Percentiles rank a stretch among this genome's conserved stretches.
phyloP scores from a whole-genome alignment of 352 stramenopile genomes.

The Phytophthora citrophthora region DNA sequence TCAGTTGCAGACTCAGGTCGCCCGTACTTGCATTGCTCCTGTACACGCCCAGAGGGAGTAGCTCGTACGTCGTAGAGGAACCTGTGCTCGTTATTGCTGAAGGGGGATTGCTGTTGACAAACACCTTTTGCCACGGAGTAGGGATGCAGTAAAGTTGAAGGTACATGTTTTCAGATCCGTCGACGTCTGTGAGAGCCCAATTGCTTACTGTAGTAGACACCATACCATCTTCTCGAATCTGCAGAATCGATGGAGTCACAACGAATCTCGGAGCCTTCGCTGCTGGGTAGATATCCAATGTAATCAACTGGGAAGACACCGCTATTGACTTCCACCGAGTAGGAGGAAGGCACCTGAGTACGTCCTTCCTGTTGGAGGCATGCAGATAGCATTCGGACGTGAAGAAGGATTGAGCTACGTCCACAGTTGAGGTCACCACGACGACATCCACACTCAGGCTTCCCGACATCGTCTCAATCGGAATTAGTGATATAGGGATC shows the following conservation, averaged over 20 bases:
- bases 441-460: conserved; percentile 23
- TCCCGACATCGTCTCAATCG: conserved; percentile 16
- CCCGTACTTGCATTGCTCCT: background rate
- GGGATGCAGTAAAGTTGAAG: conserved; percentile 11
- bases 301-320: conserved; percentile 3
- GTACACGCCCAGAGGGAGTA: conserved; percentile 13
- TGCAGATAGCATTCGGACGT: conserved; percentile 22
- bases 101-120: conserved; percentile 1
- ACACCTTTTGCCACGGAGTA: conserved; percentile 9
- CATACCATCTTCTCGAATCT: conserved; percentile 11
- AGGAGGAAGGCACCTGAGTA: conserved; percentile 12
- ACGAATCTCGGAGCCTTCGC: conserved; percentile 15
- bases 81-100: background rate
- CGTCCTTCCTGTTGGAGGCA: conserved; percentile 1
- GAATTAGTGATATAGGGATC: conserved; percentile 8
- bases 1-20: conserved; percentile 28
- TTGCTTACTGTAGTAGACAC: conserved; percentile 12
- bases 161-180: conserved; percentile 32
- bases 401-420: conserved; percentile 21
- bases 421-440: conserved; percentile 22
- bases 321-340: conserved; percentile 19
- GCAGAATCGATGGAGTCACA: background rate
- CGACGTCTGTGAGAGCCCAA: conserved; percentile 16
- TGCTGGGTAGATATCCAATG: conserved; percentile 16
- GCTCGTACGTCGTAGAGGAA: background rate